phyloP scores from a whole-genome alignment of 2,329 filamentous ascomycete genomes.

The Penicillium sp. region DNA sequence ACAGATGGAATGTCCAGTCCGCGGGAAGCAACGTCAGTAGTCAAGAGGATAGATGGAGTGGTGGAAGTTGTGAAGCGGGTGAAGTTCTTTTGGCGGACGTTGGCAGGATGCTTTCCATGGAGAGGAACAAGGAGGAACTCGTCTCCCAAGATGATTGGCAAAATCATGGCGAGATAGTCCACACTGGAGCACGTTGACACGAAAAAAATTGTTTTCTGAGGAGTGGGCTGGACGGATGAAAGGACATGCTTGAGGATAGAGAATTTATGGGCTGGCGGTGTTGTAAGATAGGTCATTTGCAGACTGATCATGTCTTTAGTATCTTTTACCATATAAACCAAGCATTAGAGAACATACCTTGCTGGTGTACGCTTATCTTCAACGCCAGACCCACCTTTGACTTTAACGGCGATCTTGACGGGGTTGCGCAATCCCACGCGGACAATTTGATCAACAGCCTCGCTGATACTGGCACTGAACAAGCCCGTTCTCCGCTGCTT shows the following conservation, averaged over 20 bases:
- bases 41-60: slow-evolving; percentile 77
- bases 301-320: slow-evolving; percentile 51
- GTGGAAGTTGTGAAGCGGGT: slow-evolving; percentile 72
- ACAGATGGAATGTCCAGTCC: slow-evolving; percentile 90
- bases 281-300: slow-evolving; percentile 82
- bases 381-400: slow-evolving; percentile 70
- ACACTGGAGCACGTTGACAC: slow-evolving; percentile 91
- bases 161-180: slow-evolving; percentile 83
- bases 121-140: slow-evolving; percentile 72
- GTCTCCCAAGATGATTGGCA: slow-evolving; percentile 69
- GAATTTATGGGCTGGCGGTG: slow-evolving; percentile 75
- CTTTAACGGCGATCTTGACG: slow-evolving; percentile 90
- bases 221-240: slow-evolving; percentile 65
- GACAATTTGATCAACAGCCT: slow-evolving; percentile 90
- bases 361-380: slow-evolving; percentile 88
- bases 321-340: background rate
- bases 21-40: slow-evolving; percentile 86
- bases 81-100: slow-evolving; percentile 86
- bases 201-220: slow-evolving; percentile 86
- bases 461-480: slow-evolving; percentile 93
- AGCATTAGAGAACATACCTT: slow-evolving; percentile 43
- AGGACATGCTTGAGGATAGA: slow-evolving; percentile 71
- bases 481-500: slow-evolving; percentile 92
- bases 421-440: slow-evolving; percentile 89
- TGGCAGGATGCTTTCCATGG: slow-evolving; percentile 87